Percentiles rank a stretch among this genome's conserved stretches.
These are phyloP conservation scores for Lotus japonicus DNA, from an alignment of 306 rosid species.

Conservation along the genomic window DNA sequence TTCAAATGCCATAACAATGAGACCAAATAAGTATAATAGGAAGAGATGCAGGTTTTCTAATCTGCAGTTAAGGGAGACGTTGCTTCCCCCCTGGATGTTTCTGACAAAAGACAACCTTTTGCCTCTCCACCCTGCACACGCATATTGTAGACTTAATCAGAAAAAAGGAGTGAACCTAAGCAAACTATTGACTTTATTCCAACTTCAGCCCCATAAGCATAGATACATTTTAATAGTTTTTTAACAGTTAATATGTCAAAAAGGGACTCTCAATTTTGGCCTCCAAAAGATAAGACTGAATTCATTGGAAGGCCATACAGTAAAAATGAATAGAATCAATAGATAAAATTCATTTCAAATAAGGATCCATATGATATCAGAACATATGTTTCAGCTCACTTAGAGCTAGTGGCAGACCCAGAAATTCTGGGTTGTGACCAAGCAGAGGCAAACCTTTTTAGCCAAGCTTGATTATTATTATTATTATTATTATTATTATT, in stretches of 20 bases:
- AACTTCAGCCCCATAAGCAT: not conserved
- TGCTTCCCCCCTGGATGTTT: slow-evolving; percentile 41
- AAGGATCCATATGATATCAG: not conserved
- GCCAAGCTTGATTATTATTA: too few species aligned
- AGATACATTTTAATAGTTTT: not conserved
- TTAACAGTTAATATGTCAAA: not conserved
- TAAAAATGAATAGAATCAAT: not conserved
- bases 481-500: too few species aligned
- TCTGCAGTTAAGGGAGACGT: slow-evolving; percentile 17
- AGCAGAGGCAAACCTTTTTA: too few species aligned
- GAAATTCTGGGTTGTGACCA: too few species aligned
- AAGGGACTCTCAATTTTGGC: not conserved
- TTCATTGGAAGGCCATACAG: not conserved
- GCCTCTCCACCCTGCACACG: slow-evolving; percentile 62
- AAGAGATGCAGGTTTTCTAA: slow-evolving; percentile 39
- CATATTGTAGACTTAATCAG: not conserved
- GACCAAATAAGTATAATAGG: slow-evolving; percentile 51
- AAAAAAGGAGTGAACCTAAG: not conserved
- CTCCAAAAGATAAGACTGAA: not conserved
- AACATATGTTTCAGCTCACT: slow-evolving; percentile 6
- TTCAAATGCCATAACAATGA: slow-evolving; percentile 43
- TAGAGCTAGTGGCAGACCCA: not conserved
- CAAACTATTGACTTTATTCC: not conserved
- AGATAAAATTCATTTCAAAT: not conserved
- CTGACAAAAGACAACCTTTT: slow-evolving; percentile 28